phyloP scores from a whole-genome alignment of 2,329 filamentous ascomycete species.

The Colletotrichum tanaceti region DNA sequence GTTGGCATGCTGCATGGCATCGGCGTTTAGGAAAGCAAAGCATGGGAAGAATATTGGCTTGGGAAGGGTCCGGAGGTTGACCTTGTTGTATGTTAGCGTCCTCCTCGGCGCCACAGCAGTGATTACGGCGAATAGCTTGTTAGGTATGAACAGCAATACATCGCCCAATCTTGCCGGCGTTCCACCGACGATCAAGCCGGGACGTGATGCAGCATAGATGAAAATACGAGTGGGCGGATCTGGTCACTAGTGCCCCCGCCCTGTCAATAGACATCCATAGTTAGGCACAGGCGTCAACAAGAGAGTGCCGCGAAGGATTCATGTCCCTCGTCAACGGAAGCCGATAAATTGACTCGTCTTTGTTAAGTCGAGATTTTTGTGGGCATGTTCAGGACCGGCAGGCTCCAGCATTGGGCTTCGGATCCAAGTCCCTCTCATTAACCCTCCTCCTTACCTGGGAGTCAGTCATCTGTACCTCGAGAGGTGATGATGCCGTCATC shows the following conservation, averaged over 20 bases:
- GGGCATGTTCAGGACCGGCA: too few relatives aligned
- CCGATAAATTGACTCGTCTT: too few relatives aligned
- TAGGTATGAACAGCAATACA: slow-evolving; percentile 26
- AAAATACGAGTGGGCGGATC: neutral
- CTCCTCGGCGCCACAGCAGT: neutral
- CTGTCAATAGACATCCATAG: neutral
- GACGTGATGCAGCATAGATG: neutral
- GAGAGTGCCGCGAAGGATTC: too few relatives aligned
- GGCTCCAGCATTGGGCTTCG: neutral
- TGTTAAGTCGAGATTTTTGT: too few relatives aligned
- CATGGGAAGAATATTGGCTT: slow-evolving; percentile 37
- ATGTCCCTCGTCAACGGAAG: neutral
- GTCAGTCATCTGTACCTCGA: too few relatives aligned
- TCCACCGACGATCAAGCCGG: neutral
- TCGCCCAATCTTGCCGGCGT: neutral
- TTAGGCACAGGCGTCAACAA: too few relatives aligned
- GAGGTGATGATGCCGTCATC: neutral
- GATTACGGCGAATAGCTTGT: slow-evolving; percentile 12
- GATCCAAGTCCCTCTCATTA: neutral
- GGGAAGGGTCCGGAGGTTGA: slow-evolving; percentile 17
- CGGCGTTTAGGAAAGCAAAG: slow-evolving; percentile 45
- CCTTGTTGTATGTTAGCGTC: slow-evolving; percentile 33
- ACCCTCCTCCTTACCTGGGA: too few relatives aligned
- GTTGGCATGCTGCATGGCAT: slow-evolving; percentile 51
- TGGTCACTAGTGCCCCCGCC: neutral